Percentiles rank a stretch among this genome's conserved stretches.
Conservation (phyloP, 805 yeast species). For the Nakazawaea wyomingensis region DNA sequence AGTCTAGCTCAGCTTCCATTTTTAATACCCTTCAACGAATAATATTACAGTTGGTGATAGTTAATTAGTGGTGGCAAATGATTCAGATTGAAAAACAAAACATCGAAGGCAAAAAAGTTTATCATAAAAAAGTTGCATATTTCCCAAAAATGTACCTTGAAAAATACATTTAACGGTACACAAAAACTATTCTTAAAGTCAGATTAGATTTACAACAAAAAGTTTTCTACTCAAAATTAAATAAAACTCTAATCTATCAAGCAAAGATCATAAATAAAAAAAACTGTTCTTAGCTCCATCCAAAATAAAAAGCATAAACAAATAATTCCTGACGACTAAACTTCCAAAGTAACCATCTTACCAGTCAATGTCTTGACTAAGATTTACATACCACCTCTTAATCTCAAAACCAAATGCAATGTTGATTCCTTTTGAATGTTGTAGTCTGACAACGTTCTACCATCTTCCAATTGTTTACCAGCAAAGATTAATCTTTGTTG, state of each 20-base stretch:
- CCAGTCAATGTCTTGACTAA: constrained; percentile 33
- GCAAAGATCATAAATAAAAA: too few relatives aligned
- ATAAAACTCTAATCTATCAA: too few relatives aligned
- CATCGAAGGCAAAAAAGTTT: background rate
- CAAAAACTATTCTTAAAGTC: too few relatives aligned
- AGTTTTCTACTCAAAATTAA: too few relatives aligned
- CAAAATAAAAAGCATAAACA: background rate
- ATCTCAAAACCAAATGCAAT: constrained; percentile 90
- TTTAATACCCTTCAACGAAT: too few relatives aligned
- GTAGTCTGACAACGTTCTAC: constrained; percentile 95
- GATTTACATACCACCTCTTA: constrained; percentile 82
- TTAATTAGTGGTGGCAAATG: background rate
- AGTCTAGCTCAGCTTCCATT: constrained; percentile 44
- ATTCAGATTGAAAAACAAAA: background rate
- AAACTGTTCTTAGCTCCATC: too few relatives aligned
- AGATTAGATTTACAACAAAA: too few relatives aligned
- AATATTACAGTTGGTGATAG: too few relatives aligned
- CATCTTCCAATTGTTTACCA: constrained; percentile 95
- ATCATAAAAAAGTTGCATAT: too few relatives aligned
- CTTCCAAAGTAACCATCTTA: too few relatives aligned
- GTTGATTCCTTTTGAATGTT: constrained; percentile 98
- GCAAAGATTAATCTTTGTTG: constrained; percentile 97
- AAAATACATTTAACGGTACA: too few relatives aligned
- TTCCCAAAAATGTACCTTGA: too few relatives aligned
- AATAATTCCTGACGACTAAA: constrained; percentile 79